Percentiles rank a stretch among this genome's conserved stretches.
These are phyloP conservation scores for Stephania japonica DNA, from an alignment of 164 flowering plant species.

Conservation along the genomic window DNA sequence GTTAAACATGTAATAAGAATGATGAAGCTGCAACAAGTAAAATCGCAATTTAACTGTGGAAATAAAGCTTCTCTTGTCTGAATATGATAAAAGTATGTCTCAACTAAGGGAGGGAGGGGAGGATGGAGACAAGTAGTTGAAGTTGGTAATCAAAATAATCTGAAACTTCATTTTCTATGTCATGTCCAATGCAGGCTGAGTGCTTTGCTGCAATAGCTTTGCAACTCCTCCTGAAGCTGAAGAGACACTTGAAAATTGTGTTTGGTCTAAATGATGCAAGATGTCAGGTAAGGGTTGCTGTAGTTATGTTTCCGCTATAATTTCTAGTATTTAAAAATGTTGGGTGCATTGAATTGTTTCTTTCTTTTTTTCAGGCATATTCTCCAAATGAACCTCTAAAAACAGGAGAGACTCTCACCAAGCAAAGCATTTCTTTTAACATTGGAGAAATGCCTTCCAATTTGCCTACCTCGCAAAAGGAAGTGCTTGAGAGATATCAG, in stretches of 20 bases:
- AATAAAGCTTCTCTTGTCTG: no score
- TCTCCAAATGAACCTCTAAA: slow-evolving; percentile 73
- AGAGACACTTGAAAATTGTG: slow-evolving; percentile 80
- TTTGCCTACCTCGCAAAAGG: slow-evolving; percentile 52
- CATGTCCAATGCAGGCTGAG: slow-evolving; percentile 50
- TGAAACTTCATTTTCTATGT: background rate
- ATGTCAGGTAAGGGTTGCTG: slow-evolving; percentile 58
- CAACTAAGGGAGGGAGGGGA: no score
- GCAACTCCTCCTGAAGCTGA: slow-evolving; percentile 81
- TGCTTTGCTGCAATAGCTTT: slow-evolving; percentile 71
- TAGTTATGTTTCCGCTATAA: background rate
- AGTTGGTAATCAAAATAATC: background rate
- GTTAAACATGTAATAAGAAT: no score
- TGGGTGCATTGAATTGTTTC: background rate
- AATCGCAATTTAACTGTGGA: no score
- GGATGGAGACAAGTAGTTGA: no score
- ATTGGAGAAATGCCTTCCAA: slow-evolving; percentile 33
- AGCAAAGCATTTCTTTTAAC: slow-evolving; percentile 69
- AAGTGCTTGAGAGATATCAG: slow-evolving; percentile 74
- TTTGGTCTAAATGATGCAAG: slow-evolving; percentile 75
- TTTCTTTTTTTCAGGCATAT: slow-evolving; percentile 47
- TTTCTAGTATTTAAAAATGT: background rate
- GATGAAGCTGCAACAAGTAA: no score
- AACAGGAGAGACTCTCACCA: slow-evolving; percentile 65
- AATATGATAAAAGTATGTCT: no score